Evolutionary conservation across 495 filamentous ascomycete genomes (phyloP), one percentile per base, ranked within the genome.

Genomic region (Collariella sp.): DNA sequence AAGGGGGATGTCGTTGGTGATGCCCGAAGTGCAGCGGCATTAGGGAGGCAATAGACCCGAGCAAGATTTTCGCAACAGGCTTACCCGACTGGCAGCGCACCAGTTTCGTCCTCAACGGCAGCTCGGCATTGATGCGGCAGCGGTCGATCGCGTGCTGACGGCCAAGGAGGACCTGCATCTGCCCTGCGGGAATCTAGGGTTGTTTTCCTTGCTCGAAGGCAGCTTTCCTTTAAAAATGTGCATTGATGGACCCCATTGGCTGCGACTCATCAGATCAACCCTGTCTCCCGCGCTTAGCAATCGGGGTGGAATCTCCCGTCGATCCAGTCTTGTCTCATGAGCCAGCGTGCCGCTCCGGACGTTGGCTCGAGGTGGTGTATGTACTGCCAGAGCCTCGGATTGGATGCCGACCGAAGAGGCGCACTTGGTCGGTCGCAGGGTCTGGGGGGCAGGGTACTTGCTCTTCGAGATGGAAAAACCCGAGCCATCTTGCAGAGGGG

Each of bases 1-100:
- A 18, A 9, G 10, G 26, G 39, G 12, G 19, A 15, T 35, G 29
- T 2, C 45, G 50, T 52, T 52, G 50, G 50, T 52, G 50, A 52
- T 19, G 22, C 29, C n/a, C 15, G 2, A 11, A 7, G 6, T 19
- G 10, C 20, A 36, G 31, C 50, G 40, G 40, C 50, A 52, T 52
- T 24, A 52, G 50, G 41, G 40, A 23, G 50, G 26, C 26, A 45
- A 45, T 45, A 52, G 29, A 38, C 31, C 3, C 29, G 20, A 36
- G 15, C 50, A 24, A 18, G 31, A 39, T 49, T 52, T 52, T 24
- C 50, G 13, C 41, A 16, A 35, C 33, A 18, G 33, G 31, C 34
- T 31, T 36, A 22, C 33, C 22, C 34, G 22, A 38, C 42, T 19
- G 22, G 34, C 33, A 53, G 12, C 4, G 3, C 35, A 38, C 9